Evolutionary conservation across 2,329 filamentous ascomycete genomes (phyloP).

Genomic region (Beauveria varroae): DNA sequence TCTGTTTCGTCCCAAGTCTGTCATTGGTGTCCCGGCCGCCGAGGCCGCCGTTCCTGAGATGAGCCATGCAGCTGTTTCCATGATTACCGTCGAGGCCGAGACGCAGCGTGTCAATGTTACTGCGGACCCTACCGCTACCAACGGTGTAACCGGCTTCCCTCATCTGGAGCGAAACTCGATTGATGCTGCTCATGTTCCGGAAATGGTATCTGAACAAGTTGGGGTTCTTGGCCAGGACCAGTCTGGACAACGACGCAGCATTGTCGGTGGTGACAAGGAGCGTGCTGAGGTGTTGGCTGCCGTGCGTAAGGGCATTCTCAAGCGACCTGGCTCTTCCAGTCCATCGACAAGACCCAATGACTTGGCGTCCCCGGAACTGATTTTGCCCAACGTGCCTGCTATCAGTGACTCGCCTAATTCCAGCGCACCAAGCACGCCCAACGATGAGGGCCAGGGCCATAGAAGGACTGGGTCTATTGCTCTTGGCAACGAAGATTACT

Average conservation of each 20-base stretch:
- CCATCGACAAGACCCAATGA: conserved; percentile 60
- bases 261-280: conserved; percentile 83
- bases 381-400: conserved; percentile 53
- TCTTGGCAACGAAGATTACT: conserved; percentile 82
- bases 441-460: conserved; percentile 64
- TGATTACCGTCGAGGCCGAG: conserved; percentile 65
- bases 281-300: conserved; percentile 86
- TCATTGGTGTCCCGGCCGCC: conserved; percentile 67
- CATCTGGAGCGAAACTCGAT: conserved; percentile 77
- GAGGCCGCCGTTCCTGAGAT: conserved; percentile 60
- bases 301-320: conserved; percentile 91
- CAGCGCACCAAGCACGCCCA: conserved; percentile 81
- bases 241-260: conserved; percentile 69
- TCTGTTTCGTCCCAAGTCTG: conserved; percentile 88
- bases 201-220: conserved; percentile 40
- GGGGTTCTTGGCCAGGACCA: conserved; percentile 53
- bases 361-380: conserved; percentile 40
- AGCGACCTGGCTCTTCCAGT: conserved; percentile 62
- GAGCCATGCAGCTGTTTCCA: conserved; percentile 79
- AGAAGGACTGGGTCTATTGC: conserved; percentile 62
- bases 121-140: conserved; percentile 57
- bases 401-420: conserved; percentile 74
- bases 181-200: conserved; percentile 50
- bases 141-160: conserved; percentile 71
- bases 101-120: conserved; percentile 40